These are phyloP conservation scores for Torrubiella hemipterigena DNA, from an alignment of 2,329 filamentous ascomycete species.

Conservation along the genomic window DNA sequence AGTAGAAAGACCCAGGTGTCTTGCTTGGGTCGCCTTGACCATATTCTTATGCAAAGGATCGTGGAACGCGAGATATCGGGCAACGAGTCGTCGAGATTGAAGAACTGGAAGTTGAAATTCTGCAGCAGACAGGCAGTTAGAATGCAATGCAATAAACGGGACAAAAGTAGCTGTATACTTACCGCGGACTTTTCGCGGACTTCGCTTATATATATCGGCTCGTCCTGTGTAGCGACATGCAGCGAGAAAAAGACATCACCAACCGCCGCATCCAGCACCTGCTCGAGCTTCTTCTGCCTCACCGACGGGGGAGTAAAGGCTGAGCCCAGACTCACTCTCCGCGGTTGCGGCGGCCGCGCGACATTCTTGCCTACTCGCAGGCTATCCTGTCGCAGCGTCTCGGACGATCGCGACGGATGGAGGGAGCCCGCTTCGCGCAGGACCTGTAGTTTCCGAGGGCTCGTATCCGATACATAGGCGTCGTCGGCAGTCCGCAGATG, in stretches of 20 bases:
- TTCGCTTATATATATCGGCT: constrained; percentile 88
- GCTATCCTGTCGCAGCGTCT: constrained; percentile 28
- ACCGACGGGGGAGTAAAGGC: constrained; percentile 31
- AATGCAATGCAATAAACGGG: too few relatives aligned
- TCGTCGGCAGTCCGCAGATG: constrained; percentile 64
- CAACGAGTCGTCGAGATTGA: constrained; percentile 57
- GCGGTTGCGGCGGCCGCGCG: constrained; percentile 15
- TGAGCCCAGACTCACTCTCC: constrained; percentile 37
- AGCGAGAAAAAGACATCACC: constrained; percentile 86
- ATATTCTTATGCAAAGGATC: constrained; percentile 57
- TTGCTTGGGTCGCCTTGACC: constrained; percentile 47
- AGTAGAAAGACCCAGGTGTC: constrained; percentile 51
- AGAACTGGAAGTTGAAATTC: constrained; percentile 83
- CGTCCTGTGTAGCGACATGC: constrained; percentile 51
- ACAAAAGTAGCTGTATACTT: constrained; percentile 8
- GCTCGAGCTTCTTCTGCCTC: constrained; percentile 66
- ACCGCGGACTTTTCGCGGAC: constrained; percentile 62
- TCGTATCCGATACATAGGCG: constrained; percentile 47
- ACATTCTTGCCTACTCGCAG: constrained; percentile 8
- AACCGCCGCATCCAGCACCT: constrained; percentile 57
- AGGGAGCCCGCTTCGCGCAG: constrained; percentile 34
- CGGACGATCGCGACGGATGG: constrained; percentile 44
- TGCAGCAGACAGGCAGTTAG: too few relatives aligned
- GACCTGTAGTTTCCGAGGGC: constrained; percentile 52
- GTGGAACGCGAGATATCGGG: constrained; percentile 54